Conservation (phyloP, 345 rosid genomes). For the Rhodamnia argentea region DNA sequence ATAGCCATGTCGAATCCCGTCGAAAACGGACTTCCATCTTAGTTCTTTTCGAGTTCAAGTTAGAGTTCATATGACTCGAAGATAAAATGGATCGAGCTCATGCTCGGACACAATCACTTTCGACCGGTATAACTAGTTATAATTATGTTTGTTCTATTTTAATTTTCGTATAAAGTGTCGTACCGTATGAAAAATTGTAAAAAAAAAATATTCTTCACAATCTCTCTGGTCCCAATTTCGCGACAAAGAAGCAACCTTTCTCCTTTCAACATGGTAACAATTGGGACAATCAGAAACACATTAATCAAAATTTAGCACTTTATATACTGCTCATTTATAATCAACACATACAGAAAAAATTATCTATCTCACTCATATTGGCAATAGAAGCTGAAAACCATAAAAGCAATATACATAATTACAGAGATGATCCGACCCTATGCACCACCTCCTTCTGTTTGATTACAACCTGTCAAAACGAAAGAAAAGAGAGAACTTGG, state of each 20-base stretch:
- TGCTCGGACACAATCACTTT: background rate
- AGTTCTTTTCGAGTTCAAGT: too few relatives aligned
- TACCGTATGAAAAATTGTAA: background rate
- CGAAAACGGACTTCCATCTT: background rate
- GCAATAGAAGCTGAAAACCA: background rate
- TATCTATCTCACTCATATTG: background rate
- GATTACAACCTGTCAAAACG: background rate
- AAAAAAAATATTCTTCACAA: background rate
- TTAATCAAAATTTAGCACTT: background rate
- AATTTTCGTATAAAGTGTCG: background rate
- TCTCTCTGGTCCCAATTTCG: background rate
- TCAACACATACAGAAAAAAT: background rate
- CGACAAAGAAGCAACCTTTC: background rate
- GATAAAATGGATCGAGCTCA: background rate
- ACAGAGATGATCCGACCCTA: background rate
- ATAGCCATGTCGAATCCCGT: background rate
- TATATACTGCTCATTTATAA: background rate
- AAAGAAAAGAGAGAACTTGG: background rate
- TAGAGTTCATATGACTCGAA: background rate
- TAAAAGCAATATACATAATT: background rate
- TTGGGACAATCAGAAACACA: background rate
- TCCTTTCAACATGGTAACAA: background rate
- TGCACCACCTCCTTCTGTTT: background rate
- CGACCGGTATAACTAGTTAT: background rate
- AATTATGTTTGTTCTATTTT: fast-evolving